phyloP scores from a whole-genome alignment of 345 rosid species.

The Microthlaspi erraticum region DNA sequence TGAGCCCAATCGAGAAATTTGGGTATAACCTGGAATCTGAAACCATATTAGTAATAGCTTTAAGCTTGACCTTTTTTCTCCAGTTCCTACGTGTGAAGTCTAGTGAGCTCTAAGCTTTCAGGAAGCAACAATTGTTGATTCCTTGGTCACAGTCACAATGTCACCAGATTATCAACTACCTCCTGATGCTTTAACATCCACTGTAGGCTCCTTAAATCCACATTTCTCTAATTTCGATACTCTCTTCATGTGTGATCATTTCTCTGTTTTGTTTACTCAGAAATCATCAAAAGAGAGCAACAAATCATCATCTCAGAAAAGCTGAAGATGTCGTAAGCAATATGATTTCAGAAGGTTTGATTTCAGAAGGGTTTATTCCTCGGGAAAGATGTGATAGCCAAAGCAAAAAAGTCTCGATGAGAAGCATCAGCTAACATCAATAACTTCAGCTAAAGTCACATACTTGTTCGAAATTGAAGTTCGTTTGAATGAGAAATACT shows the following conservation, averaged over 20 bases:
- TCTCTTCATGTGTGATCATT: constrained; percentile 2
- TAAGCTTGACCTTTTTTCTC: too few species aligned
- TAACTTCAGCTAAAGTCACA: constrained; percentile 78
- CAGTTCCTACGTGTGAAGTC: too few species aligned
- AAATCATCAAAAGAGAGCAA: constrained; percentile 40
- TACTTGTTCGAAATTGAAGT: too few species aligned
- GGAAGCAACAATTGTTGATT: constrained; percentile 90
- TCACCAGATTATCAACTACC: constrained; percentile 80
- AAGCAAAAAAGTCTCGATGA: constrained; percentile 82
- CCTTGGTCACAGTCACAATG: constrained; percentile 58
- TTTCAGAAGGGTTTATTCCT: constrained; percentile 75
- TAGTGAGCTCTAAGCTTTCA: too few species aligned
- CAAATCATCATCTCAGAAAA: constrained; percentile 48
- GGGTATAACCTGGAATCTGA: too few species aligned
- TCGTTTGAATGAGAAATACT: too few species aligned
- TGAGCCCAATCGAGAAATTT: too few species aligned
- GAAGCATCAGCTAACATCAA: constrained; percentile 78
- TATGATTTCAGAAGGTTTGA: constrained; percentile 90
- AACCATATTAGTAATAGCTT: too few species aligned
- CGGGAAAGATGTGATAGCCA: constrained; percentile 80
- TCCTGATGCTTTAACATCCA: constrained; percentile 58
- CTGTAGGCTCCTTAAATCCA: constrained; percentile 43
- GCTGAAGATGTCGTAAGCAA: constrained; percentile 78
- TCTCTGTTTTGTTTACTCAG: constrained; percentile 36
- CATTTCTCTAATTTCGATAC: neutral